Evolutionary conservation across 345 rosid genomes (phyloP).

Genomic region (Isatis tinctoria): DNA sequence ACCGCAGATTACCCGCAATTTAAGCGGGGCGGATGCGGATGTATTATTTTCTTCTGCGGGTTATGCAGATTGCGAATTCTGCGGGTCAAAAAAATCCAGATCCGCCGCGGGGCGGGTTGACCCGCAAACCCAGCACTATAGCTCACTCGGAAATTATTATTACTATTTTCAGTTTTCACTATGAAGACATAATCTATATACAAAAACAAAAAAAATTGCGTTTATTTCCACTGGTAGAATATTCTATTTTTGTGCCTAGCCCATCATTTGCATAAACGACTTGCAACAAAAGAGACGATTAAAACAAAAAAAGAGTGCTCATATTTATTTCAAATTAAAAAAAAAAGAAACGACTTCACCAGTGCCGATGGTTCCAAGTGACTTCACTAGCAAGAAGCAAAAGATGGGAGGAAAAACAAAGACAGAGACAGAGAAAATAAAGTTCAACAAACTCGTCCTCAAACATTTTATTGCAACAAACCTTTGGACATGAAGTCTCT

Average conservation of each 20-base stretch:
- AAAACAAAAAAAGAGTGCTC: neutral
- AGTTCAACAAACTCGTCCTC: neutral
- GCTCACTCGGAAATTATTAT: too few relatives aligned
- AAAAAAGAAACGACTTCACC: neutral
- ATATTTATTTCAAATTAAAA: neutral
- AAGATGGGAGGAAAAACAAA: neutral
- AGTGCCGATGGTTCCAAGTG: neutral
- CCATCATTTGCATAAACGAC: too few relatives aligned
- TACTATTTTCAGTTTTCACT: neutral
- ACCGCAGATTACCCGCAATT: too few relatives aligned
- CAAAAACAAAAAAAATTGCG: too few relatives aligned
- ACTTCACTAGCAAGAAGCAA: neutral
- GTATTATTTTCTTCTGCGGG: too few relatives aligned
- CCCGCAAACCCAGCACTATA: too few relatives aligned
- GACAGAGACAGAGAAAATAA: neutral
- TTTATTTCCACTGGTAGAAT: too few relatives aligned
- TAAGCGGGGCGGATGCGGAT: too few relatives aligned
- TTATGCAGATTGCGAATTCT: too few relatives aligned
- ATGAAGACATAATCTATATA: neutral
- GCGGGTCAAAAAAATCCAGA: too few relatives aligned
- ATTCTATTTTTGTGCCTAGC: too few relatives aligned
- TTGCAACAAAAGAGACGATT: neutral
- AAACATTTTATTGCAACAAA: conserved; percentile 5
- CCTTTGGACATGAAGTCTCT: neutral
- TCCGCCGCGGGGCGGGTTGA: too few relatives aligned